These are phyloP conservation scores for Dalbergia oliveri DNA, from an alignment of 306 rosid genomes.

Conservation along the genomic window DNA sequence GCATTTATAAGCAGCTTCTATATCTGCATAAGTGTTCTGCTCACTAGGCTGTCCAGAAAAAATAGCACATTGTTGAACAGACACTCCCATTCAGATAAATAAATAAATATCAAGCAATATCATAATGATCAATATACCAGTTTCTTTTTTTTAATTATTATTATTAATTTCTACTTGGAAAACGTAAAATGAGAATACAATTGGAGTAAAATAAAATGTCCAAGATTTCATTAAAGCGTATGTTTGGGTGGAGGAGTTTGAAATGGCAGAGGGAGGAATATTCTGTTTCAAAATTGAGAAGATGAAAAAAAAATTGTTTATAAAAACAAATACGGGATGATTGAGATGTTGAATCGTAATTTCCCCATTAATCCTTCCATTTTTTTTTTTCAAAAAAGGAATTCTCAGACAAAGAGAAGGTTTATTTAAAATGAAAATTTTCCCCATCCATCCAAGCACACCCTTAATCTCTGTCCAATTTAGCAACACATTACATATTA, in stretches of 20 bases:
- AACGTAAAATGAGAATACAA: slow-evolving; percentile 20
- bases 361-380: background rate
- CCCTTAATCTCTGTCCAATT: background rate
- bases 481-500: background rate
- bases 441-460: background rate
- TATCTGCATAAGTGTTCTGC: slow-evolving; percentile 94
- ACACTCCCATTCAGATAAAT: background rate
- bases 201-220: background rate
- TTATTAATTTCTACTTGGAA: background rate
- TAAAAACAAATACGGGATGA: background rate
- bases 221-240: background rate
- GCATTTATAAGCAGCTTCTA: slow-evolving; percentile 91
- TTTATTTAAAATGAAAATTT: background rate
- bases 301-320: background rate
- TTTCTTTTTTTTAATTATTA: background rate
- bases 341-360: background rate
- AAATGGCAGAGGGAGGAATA: no score
- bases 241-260: background rate
- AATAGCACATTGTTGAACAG: slow-evolving; percentile 27
- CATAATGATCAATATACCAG: background rate
- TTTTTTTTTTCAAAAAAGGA: background rate
- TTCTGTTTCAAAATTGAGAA: background rate
- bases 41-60: slow-evolving; percentile 81
- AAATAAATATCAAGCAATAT: slow-evolving; percentile 23
- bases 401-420: background rate